These are phyloP conservation scores for Nothopassalora personata DNA, from an alignment of 2,329 filamentous ascomycete genomes.

Conservation along the genomic window DNA sequence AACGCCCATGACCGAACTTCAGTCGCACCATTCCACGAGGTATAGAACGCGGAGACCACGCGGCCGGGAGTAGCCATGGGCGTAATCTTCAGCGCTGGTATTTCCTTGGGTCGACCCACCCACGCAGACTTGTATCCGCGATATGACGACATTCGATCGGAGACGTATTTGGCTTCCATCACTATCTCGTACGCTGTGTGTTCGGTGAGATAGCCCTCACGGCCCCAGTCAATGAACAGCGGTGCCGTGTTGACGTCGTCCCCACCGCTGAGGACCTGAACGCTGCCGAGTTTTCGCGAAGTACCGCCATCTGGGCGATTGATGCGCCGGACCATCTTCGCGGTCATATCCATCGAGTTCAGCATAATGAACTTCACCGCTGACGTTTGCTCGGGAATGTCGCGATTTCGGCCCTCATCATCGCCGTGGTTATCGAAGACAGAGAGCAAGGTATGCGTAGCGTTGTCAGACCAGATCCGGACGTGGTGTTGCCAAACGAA, in stretches of 20 bases:
- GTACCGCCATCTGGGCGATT: slow-evolving; percentile 7
- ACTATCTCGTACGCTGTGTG: slow-evolving; percentile 1
- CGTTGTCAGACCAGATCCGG: slow-evolving; percentile 4
- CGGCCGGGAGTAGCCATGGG: slow-evolving; percentile 8
- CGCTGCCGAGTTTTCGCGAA: slow-evolving; percentile 5
- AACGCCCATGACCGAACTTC: slow-evolving; percentile 40
- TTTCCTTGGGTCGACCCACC: slow-evolving; percentile 12
- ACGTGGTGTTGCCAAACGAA: slow-evolving; percentile 12
- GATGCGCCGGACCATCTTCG: slow-evolving; percentile 8
- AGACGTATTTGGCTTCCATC: slow-evolving; percentile 26
- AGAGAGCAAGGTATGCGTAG: slow-evolving; percentile 6
- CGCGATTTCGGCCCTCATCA: slow-evolving; percentile 1
- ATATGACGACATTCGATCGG: slow-evolving; percentile 38
- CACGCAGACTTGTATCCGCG: slow-evolving; percentile 47
- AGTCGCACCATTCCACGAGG: slow-evolving; percentile 47
- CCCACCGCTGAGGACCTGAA: slow-evolving; percentile 5
- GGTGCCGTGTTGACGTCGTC: slow-evolving; percentile 7
- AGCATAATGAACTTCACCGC: slow-evolving; percentile 11
- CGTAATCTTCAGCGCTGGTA: neutral
- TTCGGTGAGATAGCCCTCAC: slow-evolving; percentile 5
- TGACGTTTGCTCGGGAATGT: neutral
- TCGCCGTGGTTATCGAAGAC: slow-evolving; percentile 41
- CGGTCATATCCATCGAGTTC: slow-evolving; percentile 4
- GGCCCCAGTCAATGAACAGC: slow-evolving; percentile 51
- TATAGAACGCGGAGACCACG: slow-evolving; percentile 35